Evolutionary conservation across 371 early-diverging fungal species (phyloP).

Genomic region (Mucor plumbeus): DNA sequence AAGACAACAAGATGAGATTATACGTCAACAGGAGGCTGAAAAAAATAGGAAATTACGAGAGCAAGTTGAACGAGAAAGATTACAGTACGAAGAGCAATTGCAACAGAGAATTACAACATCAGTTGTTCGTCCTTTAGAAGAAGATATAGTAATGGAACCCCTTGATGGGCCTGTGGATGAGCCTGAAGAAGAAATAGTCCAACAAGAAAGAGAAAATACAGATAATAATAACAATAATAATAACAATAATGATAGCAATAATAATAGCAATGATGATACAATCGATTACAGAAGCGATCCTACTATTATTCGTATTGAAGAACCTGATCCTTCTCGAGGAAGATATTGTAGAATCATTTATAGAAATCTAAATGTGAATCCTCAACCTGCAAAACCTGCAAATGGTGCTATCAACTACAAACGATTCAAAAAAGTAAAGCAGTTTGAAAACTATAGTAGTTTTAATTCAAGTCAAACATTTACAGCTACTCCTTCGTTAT

Average conservation of each 20-base stretch:
- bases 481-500: neutral
- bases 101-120: neutral
- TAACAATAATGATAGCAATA: neutral
- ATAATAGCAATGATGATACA: no score
- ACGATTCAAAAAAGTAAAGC: slow-evolving; percentile 8
- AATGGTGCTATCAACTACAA: slow-evolving; percentile 7
- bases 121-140: neutral
- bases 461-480: neutral
- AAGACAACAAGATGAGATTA: neutral
- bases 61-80: neutral
- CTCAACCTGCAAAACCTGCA: neutral
- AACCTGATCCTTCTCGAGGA: slow-evolving; percentile 4
- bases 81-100: neutral
- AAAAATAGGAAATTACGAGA: neutral
- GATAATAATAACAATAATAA: neutral
- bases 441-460: slow-evolving; percentile 1
- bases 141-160: neutral
- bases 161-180: neutral
- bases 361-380: neutral
- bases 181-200: neutral
- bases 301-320: neutral
- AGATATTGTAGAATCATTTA: neutral
- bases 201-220: neutral
- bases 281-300: neutral
- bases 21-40: neutral